A percentile compares a stretch with the other conserved stretches of the same genome.
Conservation (phyloP, 306 rosid species). For the Medicago ruthenica region DNA sequence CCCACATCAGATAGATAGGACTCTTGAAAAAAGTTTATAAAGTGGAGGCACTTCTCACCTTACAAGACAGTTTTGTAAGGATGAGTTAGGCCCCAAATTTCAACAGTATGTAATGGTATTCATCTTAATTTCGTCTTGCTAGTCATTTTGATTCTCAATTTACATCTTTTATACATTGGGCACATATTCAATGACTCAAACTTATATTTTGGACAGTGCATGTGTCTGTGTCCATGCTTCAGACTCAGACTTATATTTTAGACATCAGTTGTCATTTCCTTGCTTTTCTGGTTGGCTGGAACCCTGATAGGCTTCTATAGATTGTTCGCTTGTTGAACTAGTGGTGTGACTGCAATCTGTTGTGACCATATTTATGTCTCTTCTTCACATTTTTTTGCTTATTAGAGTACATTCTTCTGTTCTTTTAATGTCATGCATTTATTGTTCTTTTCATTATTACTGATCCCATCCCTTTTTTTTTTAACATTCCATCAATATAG, state of each 20-base stretch:
- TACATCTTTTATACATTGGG: neutral
- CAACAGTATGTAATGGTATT: neutral
- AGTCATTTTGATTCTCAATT: neutral
- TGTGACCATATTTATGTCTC: conserved; percentile 25
- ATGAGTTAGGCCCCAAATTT: no score
- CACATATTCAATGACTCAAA: neutral
- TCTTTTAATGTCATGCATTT: conserved; percentile 7
- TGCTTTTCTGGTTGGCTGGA: conserved; percentile 16
- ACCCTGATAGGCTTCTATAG: conserved; percentile 16
- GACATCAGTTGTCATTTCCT: neutral
- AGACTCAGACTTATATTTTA: neutral
- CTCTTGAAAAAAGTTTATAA: no score
- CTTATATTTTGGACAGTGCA: no score
- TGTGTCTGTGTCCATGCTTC: no score
- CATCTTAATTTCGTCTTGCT: neutral
- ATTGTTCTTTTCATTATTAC: conserved; percentile 24
- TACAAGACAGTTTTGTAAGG: no score
- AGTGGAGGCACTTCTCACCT: no score
- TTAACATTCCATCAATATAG: conserved; percentile 49
- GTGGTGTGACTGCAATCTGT: neutral
- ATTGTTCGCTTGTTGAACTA: conserved; percentile 30
- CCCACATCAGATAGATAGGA: no score
- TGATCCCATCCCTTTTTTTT: conserved; percentile 25
- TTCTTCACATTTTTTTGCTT: no score
- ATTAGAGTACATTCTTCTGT: neutral